These are phyloP conservation scores for Cicer yamashitae DNA, from an alignment of 306 rosid genomes.

Conservation along the genomic window DNA sequence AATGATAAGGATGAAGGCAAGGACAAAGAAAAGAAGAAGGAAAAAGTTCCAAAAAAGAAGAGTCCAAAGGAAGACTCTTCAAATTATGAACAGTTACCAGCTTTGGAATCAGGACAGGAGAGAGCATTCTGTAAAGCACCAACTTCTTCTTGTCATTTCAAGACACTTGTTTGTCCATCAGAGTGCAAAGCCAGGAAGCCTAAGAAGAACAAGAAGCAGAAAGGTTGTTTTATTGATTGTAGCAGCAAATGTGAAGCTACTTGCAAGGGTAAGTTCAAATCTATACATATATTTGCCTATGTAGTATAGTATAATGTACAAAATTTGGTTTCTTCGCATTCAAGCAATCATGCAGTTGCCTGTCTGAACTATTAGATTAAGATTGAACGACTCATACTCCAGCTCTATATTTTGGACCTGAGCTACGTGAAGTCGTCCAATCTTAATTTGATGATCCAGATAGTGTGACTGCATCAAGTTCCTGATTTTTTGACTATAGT, in stretches of 20 bases:
- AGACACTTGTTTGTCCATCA: conserved; percentile 61
- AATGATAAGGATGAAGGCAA: background rate
- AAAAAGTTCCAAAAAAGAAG: background rate
- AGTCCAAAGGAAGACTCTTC: conserved; percentile 36
- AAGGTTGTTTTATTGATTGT: conserved; percentile 73
- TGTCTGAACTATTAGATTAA: background rate
- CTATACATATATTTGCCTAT: background rate
- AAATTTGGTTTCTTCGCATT: background rate
- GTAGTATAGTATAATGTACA: background rate
- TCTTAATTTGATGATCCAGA: background rate
- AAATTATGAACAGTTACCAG: conserved; percentile 46
- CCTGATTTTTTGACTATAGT: too few relatives aligned
- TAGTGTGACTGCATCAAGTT: too few relatives aligned
- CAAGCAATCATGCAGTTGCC: background rate
- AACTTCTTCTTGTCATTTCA: conserved; percentile 47
- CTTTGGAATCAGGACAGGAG: conserved; percentile 55
- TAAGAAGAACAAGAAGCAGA: conserved; percentile 70
- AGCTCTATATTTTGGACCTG: background rate
- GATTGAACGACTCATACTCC: background rate
- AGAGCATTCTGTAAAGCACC: conserved; percentile 58
- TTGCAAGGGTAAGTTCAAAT: conserved; percentile 68
- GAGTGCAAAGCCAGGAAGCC: conserved; percentile 70
- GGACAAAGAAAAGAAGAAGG: background rate
- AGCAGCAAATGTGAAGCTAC: conserved; percentile 82
- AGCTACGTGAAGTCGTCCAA: background rate